Conservation (phyloP, 2,329 filamentous ascomycete species). For the Xylaria sp. region DNA sequence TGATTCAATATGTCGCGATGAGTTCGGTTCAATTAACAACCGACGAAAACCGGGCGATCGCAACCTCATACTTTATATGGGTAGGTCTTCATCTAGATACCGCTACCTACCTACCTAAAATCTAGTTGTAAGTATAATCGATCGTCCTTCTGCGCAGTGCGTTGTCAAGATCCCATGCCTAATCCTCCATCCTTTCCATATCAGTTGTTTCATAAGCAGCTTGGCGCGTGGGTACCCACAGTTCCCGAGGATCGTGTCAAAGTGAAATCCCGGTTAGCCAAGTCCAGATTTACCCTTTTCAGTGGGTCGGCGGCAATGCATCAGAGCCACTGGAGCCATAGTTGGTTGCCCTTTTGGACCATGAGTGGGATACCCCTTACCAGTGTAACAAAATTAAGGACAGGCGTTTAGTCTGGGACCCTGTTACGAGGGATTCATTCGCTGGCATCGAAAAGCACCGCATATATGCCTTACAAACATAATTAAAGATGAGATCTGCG, state of each 20-base stretch:
- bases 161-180: constrained; percentile 7
- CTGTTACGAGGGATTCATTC: constrained; percentile 30
- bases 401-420: constrained; percentile 16
- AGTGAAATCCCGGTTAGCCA: constrained; percentile 22
- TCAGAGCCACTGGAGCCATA: neutral
- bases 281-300: constrained; percentile 23
- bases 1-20: too few relatives aligned
- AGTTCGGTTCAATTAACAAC: too few relatives aligned
- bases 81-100: too few relatives aligned
- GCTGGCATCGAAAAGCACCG: constrained; percentile 3
- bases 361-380: constrained; percentile 5
- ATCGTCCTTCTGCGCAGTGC: constrained; percentile 7
- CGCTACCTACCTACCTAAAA: neutral
- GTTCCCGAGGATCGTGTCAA: constrained; percentile 5
- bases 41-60: too few relatives aligned
- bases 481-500: constrained; percentile 17
- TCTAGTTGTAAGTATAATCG: too few relatives aligned
- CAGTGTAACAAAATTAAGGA: constrained; percentile 32
- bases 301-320: constrained; percentile 14
- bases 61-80: too few relatives aligned
- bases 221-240: constrained; percentile 24
- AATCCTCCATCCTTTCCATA: constrained; percentile 4
- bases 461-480: neutral
- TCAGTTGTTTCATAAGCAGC: constrained; percentile 29
- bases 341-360: constrained; percentile 18